Evolutionary conservation across 129 eudicot species (phyloP).

Genomic region (Smallanthus sonchifolius): DNA sequence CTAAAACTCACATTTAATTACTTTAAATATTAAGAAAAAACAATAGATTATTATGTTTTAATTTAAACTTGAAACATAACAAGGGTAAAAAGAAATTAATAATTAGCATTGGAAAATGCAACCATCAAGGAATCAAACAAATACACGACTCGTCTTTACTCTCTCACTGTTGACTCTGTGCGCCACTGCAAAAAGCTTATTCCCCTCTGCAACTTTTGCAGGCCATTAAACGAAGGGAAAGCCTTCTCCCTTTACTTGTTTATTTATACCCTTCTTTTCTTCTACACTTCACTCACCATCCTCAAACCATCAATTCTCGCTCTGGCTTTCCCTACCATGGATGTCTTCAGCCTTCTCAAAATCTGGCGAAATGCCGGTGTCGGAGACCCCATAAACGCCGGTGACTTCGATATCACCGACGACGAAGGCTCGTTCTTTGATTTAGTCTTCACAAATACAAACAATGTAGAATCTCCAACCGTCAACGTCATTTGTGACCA

Average conservation of each 20-base stretch:
- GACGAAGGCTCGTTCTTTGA: slow-evolving; percentile 76
- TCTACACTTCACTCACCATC: neutral
- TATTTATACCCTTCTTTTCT: slow-evolving; percentile 19
- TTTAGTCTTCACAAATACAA: slow-evolving; percentile 43
- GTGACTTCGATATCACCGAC: slow-evolving; percentile 33
- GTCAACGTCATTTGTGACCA: slow-evolving; percentile 28
- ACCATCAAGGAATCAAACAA: slow-evolving; percentile 34
- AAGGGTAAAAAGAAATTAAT: neutral
- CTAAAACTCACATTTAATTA: too few species aligned
- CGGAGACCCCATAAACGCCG: slow-evolving; percentile 23
- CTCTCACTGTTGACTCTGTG: slow-evolving; percentile 16
- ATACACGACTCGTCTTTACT: slow-evolving; percentile 25
- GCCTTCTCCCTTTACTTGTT: slow-evolving; percentile 14
- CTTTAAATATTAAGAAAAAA: too few species aligned
- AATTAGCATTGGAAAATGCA: slow-evolving; percentile 27
- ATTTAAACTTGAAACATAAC: neutral
- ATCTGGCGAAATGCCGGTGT: slow-evolving; percentile 56
- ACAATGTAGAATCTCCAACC: neutral
- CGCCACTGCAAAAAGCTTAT: slow-evolving; percentile 34
- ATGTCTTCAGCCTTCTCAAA: slow-evolving; percentile 51
- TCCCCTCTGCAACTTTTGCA: slow-evolving; percentile 27
- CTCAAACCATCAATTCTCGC: neutral
- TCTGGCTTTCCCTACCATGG: slow-evolving; percentile 46
- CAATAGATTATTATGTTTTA: neutral
- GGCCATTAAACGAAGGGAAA: slow-evolving; percentile 33